Conservation (phyloP, 352 stramenopile species). For the Globisporangium cystogenes region DNA sequence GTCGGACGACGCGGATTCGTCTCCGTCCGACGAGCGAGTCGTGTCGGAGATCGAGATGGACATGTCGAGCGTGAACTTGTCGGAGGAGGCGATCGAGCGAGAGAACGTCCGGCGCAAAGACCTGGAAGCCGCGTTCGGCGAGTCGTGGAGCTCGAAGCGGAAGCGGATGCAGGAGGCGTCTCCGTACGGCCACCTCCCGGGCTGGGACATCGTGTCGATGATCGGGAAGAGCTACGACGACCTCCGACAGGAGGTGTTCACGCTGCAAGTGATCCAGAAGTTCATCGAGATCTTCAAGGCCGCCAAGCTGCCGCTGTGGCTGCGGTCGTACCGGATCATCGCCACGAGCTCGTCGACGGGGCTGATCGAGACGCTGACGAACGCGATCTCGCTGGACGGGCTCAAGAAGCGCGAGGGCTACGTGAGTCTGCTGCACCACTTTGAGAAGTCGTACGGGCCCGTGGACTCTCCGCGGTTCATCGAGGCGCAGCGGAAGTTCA, state of each 20-base stretch:
- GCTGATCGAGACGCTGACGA: conserved; percentile 97
- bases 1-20: conserved; percentile 16
- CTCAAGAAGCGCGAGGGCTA: conserved; percentile 97
- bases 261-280: conserved; percentile 97
- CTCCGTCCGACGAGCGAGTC: conserved; percentile 16
- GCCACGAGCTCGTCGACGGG: conserved; percentile 93
- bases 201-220: conserved; percentile 94
- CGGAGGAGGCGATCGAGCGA: conserved; percentile 72
- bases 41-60: conserved; percentile 47
- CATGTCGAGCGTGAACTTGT: conserved; percentile 45
- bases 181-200: conserved; percentile 80
- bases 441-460: conserved; percentile 94
- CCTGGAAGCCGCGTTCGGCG: conserved; percentile 89
- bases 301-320: conserved; percentile 92
- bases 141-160: conserved; percentile 95
- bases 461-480: conserved; percentile 84
- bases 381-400: conserved; percentile 97
- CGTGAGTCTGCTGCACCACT: conserved; percentile 92
- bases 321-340: conserved; percentile 97
- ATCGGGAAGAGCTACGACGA: conserved; percentile 99
- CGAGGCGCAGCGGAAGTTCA: conserved; percentile 94
- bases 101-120: conserved; percentile 79
- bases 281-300: conserved; percentile 97
- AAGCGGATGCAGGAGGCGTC: conserved; percentile 85
- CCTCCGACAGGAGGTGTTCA: conserved; percentile 98